Base-by-base conservation (phyloP, 1,284 basidiomycete species). In the Ganoderma lingzhi region DNA sequence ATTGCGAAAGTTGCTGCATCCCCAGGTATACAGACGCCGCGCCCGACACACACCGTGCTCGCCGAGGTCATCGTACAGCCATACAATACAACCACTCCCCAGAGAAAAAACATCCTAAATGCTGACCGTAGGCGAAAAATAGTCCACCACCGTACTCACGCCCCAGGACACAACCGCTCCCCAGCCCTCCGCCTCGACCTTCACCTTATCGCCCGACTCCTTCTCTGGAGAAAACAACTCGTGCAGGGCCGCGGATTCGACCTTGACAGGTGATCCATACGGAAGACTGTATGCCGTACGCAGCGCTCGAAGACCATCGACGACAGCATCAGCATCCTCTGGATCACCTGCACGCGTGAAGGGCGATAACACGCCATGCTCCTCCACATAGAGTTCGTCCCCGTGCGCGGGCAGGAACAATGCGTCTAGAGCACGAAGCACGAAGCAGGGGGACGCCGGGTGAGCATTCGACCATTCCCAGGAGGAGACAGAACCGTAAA, bases 241-340 rank as follows among this genome's bases (percentile, higher is more conserved):
- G 67, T 71, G 71, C 72, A 69, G 69, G 67, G 56, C 67, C 64
- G 63, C 64, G 23, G 73, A 63, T 39, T 70, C 69, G 48, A 64
- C 63, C 67, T 65, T 69, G 67, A 67, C 71, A 66, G 69, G 68
- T 70, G 71, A 70, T 69, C 61, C 66, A 58, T 37, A 51, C 59
- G 72, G 72, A 67, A 68, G 69, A 59, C 72, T 71, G 70, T 78
- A 71, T 68, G 77, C 78, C 58, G 75, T 73, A 39, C 80, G 78
- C 69, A 80, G 78, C 67, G 74, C 77, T 62, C 78, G 75, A 39
- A 82, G 74, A 65, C 76, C 75, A 61, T 80, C 76, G 74, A 83
- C 83, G 71, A 86, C 78, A 65, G 82, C 82, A 64, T 86, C 83
- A 66, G 84, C 78, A 72, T 86, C 84, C 66, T 82, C 78, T 10